These are phyloP conservation scores for Pseudopithomyces chartarum DNA, from an alignment of 2,329 filamentous ascomycete species.

Conservation along the genomic window DNA sequence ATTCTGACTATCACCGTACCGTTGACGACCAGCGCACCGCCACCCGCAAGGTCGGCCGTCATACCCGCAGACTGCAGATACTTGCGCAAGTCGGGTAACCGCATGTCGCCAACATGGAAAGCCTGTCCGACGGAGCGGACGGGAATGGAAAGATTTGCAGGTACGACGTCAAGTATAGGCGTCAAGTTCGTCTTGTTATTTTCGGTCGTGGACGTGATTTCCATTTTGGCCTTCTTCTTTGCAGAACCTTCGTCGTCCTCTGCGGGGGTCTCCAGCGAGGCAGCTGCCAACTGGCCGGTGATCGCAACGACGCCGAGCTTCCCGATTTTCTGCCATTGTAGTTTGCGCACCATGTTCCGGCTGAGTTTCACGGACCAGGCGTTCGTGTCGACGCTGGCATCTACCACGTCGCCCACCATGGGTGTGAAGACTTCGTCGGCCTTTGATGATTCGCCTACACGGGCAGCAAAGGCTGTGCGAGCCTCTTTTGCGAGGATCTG, in stretches of 20 bases:
- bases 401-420: conserved; percentile 70
- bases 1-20: conserved; percentile 83
- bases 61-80: conserved; percentile 83
- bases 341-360: conserved; percentile 78
- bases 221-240: conserved; percentile 58
- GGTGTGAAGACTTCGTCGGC: conserved; percentile 79
- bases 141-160: conserved; percentile 68
- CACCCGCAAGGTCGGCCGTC: conserved; percentile 88
- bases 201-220: conserved; percentile 49
- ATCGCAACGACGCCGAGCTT: conserved; percentile 91
- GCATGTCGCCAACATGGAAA: conserved; percentile 90
- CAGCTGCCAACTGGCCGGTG: conserved; percentile 70
- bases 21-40: conserved; percentile 89
- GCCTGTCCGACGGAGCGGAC: conserved; percentile 80
- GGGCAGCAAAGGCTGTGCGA: conserved; percentile 64
- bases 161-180: conserved; percentile 65
- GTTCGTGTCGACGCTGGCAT: conserved; percentile 96
- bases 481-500: conserved; percentile 78
- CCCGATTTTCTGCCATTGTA: conserved; percentile 94
- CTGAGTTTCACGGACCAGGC: conserved; percentile 95
- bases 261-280: conserved; percentile 45
- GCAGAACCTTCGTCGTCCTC: conserved; percentile 46
- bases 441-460: conserved; percentile 49
- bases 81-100: conserved; percentile 84
- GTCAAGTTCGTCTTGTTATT: conserved; percentile 53